These are phyloP conservation scores for Shiraia sp. DNA, from an alignment of 2,329 filamentous ascomycete genomes.

Conservation along the genomic window DNA sequence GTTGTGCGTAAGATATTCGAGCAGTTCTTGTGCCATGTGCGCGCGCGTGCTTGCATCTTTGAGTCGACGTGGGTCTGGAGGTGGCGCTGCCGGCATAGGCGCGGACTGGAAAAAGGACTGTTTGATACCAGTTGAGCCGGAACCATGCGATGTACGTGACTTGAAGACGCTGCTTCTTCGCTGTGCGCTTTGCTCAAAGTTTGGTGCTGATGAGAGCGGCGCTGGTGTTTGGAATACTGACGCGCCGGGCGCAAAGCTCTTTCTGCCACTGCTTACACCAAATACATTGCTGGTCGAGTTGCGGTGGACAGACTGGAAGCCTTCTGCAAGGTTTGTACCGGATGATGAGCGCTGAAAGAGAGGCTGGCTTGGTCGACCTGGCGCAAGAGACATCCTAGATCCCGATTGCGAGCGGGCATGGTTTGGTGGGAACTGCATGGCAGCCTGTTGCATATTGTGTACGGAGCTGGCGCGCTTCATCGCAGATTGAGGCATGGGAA, in stretches of 20 bases:
- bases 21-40: slow-evolving; percentile 82
- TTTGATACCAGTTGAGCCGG: slow-evolving; percentile 68
- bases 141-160: slow-evolving; percentile 63
- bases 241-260: slow-evolving; percentile 68
- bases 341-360: slow-evolving; percentile 85
- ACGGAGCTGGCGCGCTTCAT: slow-evolving; percentile 91
- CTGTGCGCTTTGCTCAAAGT: slow-evolving; percentile 61
- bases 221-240: slow-evolving; percentile 52
- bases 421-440: slow-evolving; percentile 61
- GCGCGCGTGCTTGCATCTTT: slow-evolving; percentile 79
- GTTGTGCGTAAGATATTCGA: slow-evolving; percentile 89
- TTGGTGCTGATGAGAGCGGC: slow-evolving; percentile 48
- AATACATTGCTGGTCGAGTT: slow-evolving; percentile 75
- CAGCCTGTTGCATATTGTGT: slow-evolving; percentile 59
- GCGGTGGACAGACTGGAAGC: slow-evolving; percentile 81
- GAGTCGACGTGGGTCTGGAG: slow-evolving; percentile 82
- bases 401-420: slow-evolving; percentile 80
- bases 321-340: slow-evolving; percentile 78
- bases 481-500: slow-evolving; percentile 88
- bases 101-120: slow-evolving; percentile 95
- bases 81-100: slow-evolving; percentile 78
- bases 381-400: slow-evolving; percentile 82
- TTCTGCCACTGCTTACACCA: slow-evolving; percentile 63
- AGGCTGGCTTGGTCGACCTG: slow-evolving; percentile 78
- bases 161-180: slow-evolving; percentile 73